Base-by-base conservation (phyloP, 192 early-diverging fungal genomes). In the Entomortierella chlamydospora region DNA sequence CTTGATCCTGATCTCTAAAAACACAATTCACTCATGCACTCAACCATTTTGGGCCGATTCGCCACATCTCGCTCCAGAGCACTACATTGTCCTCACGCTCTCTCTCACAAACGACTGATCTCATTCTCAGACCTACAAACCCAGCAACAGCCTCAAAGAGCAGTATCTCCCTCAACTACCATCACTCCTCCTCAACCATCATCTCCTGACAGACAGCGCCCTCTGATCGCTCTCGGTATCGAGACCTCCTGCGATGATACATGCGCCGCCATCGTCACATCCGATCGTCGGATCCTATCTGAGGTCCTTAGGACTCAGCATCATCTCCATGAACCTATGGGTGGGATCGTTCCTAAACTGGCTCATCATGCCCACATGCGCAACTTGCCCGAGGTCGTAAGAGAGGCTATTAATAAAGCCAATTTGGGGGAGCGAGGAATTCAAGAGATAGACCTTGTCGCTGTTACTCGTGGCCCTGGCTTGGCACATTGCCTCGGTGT, bases 181-280 rank as follows among this genome's bases (percentile, higher is more conserved):
- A n/a, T n/a, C n/a, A n/a, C n/a, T n/a, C n/a, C n/a, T n/a, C n/a
- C n/a, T n/a, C n/a, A n/a, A n/a, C n/a, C n/a, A n/a, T n/a, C n/a
- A n/a, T n/a, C n/a, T n/a, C n/a, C n/a, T n/a, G 4, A 13, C 61
- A 28, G 39, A 50, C 26, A 68, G 23, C 73, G 81, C 34, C 78
- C 79, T 17, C 43, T 89, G 13, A 86, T 68, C 23, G 85, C 86
- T 18, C 83, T 94, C 13, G 93, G 93, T 6, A 87, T 94, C 31
- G 93, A 94, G 56, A 88, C 92, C 31, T 94, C 93, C 22, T 94
- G 92, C 74, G 93, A 94, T 65, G 93, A 94, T 68, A 94, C 93
- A 12, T 90, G 90, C 13, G 91, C 90, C 28, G 92, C 91, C 1
- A 73, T 95, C 23, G 91, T 95, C 41, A 87, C 82, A 22, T 87